Percentiles rank a stretch among this genome's conserved stretches.
Conservation (phyloP, 2,329 filamentous ascomycete genomes). For the Xylaria arbuscula region DNA sequence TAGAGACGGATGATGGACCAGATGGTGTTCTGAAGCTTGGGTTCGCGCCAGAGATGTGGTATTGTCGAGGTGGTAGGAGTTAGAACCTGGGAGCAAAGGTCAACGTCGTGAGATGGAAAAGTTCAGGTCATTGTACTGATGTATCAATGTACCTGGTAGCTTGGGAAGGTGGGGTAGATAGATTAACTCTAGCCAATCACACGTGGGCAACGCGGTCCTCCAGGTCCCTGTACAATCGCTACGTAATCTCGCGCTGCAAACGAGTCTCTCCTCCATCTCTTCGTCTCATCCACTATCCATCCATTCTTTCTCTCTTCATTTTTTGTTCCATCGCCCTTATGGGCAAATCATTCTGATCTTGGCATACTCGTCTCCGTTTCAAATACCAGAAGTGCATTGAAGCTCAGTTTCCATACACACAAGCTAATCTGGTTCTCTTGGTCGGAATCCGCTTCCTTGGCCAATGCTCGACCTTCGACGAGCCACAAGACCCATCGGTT, state of each 20-base stretch:
- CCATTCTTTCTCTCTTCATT: background rate
- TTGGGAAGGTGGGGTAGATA: constrained; percentile 26
- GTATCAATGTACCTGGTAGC: constrained; percentile 33
- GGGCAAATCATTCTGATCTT: background rate
- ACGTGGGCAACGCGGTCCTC: constrained; percentile 27
- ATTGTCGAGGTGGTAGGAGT: background rate
- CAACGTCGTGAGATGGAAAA: constrained; percentile 6
- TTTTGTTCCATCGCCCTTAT: background rate
- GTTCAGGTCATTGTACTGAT: constrained; percentile 9
- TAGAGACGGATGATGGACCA: background rate
- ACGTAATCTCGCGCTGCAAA: constrained; percentile 21
- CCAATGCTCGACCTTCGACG: background rate
- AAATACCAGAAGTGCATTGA: background rate
- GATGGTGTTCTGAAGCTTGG: background rate
- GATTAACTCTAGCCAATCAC: constrained; percentile 24
- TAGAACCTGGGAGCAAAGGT: background rate
- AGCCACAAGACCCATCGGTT: background rate
- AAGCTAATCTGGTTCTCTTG: background rate
- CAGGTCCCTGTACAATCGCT: background rate
- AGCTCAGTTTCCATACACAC: background rate
- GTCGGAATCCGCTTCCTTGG: no score
- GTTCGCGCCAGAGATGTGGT: background rate
- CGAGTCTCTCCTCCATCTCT: background rate
- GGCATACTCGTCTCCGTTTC: background rate
- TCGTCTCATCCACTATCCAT: background rate